Base-by-base conservation (phyloP, 2,329 filamentous ascomycete species). In the Rasamsonia emersonii region DNA sequence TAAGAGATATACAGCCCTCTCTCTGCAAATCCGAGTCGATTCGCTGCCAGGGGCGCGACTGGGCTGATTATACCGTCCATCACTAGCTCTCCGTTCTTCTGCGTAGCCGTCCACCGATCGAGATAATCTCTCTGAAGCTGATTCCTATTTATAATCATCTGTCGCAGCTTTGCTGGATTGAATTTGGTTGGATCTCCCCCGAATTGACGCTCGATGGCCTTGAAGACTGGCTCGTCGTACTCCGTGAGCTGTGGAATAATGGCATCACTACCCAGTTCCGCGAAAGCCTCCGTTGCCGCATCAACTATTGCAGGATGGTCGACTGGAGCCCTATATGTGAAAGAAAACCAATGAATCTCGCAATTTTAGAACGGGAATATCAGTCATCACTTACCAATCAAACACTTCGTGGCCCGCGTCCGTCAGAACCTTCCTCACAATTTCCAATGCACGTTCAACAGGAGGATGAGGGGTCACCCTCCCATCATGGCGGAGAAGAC, bases 391-490 rank as follows among this genome's bases (percentile, higher is more conserved):
- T 23, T 8, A 23, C 20, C 20, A 23, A 11, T 23, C 20, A 23
- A 23, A 9, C 20, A 23, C 20, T 11, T 23, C 20, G 20, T 23
- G 20, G 9, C 20, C 20, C 8, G 20, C 20, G 9, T 23, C 20
- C 9, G 20, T 23, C 20, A 23, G 11, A 11, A 23, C 20, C 20
- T 11, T 23, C 20, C 20, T 23, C 26, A n/a, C 37, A 4, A 37
- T 11, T 9, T 44, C 45, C 23, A 82, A 45, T 1, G 73, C 75
- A 24, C 75, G 56, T 2, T 53, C 53, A 10, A 77, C 62, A 0
- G 73, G 73, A 0, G 74, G 73, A 36, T 75, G 73, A 1, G 71
- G 71, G 37, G 61, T 64, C 35, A 46, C 21, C 3, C 5, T 7
- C 25, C 24, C 14, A 18, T 35, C 33, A 4, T 30, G 26, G 1